Conservation (phyloP, 73 alveolate genomes). For the Strombidium stylifer region DNA sequence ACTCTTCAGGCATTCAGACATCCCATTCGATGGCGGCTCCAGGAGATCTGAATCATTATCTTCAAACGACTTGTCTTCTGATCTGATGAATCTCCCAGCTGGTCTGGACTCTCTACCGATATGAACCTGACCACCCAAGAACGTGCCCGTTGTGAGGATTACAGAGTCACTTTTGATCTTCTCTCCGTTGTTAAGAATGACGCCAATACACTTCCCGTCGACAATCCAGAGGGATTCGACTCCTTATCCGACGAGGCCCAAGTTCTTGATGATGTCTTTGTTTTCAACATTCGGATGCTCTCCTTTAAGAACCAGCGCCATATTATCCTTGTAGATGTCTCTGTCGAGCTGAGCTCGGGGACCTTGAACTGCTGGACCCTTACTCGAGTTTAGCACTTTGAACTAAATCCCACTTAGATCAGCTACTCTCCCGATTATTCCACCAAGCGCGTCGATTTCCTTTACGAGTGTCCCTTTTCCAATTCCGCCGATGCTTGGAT, state of each 20-base stretch:
- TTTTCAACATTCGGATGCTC: too few relatives aligned
- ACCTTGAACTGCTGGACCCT: constrained; percentile 76
- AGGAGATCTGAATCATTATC: too few relatives aligned
- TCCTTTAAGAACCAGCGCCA: too few relatives aligned
- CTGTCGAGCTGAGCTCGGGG: constrained; percentile 75
- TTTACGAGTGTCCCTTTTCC: constrained; percentile 67
- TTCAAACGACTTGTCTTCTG: constrained; percentile 38
- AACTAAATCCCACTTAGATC: constrained; percentile 67
- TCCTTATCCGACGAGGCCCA: constrained; percentile 25
- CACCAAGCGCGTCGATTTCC: constrained; percentile 80
- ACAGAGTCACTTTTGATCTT: constrained; percentile 23
- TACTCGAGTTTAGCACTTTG: constrained; percentile 58
- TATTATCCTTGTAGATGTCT: constrained; percentile 53
- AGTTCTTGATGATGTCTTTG: neutral
- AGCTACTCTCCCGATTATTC: constrained; percentile 57
- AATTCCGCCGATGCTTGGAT: constrained; percentile 71
- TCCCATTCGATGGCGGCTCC: constrained; percentile 66
- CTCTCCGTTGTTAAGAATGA: constrained; percentile 47
- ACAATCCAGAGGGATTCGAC: constrained; percentile 30
- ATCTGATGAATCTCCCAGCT: constrained; percentile 68
- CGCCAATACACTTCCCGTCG: constrained; percentile 13
- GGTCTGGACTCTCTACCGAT: constrained; percentile 51
- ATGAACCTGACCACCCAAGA: constrained; percentile 52
- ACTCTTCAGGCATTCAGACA: constrained; percentile 47
- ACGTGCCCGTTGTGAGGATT: constrained; percentile 74